These are phyloP conservation scores for Hortiboletus flavorubellus DNA, from an alignment of 768 basidiomycete species.

Conservation along the genomic window DNA sequence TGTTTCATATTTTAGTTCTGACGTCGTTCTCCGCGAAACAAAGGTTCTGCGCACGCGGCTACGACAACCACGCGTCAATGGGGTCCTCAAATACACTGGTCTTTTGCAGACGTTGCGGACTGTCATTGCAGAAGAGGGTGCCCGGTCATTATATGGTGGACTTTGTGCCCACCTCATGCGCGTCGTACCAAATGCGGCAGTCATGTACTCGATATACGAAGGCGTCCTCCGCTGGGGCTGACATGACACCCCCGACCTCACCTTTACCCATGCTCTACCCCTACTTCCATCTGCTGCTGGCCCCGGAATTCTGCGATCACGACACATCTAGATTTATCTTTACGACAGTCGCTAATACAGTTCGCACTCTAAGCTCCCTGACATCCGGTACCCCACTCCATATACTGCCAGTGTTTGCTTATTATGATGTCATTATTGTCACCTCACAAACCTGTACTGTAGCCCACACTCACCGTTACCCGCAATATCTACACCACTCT, in stretches of 20 bases:
- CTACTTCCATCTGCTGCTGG: too few relatives aligned
- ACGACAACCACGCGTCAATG: conserved; percentile 80
- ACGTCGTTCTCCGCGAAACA: neutral
- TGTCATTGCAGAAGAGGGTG: conserved; percentile 88
- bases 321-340: conserved; percentile 15
- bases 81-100: conserved; percentile 80
- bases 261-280: neutral
- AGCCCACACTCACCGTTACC: conserved; percentile 22
- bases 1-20: neutral
- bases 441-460: conserved; percentile 17
- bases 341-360: conserved; percentile 14
- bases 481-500: conserved; percentile 24
- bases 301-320: neutral
- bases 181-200: conserved; percentile 94
- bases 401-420: conserved; percentile 8
- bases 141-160: conserved; percentile 82
- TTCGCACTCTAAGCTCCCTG: neutral
- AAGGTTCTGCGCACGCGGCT: conserved; percentile 91
- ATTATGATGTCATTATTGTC: conserved; percentile 16
- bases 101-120: conserved; percentile 80
- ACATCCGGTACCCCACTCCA: conserved; percentile 8
- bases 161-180: conserved; percentile 94
- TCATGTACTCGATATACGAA: conserved; percentile 97
- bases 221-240: conserved; percentile 62
- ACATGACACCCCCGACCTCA: neutral